Conservation (phyloP, 495 filamentous ascomycete species). For the Daldinia concentrica region DNA sequence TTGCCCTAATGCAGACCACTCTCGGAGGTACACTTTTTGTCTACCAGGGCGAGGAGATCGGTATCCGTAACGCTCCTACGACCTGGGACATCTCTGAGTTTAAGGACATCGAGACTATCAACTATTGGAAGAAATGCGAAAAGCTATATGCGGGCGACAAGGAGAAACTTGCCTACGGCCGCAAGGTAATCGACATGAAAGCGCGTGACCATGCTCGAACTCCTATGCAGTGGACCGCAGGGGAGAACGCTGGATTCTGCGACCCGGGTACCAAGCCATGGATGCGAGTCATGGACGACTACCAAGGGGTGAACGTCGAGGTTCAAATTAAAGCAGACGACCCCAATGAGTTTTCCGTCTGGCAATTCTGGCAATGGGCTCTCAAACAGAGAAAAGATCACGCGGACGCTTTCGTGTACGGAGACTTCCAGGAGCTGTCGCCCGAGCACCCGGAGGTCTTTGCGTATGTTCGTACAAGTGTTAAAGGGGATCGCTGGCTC, state of each 20-base stretch:
- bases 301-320: constrained; percentile 55
- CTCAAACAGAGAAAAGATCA: constrained; percentile 59
- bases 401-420: constrained; percentile 69
- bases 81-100: constrained; percentile 70
- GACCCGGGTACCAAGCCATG: constrained; percentile 51
- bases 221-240: constrained; percentile 69
- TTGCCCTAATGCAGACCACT: constrained; percentile 64
- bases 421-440: constrained; percentile 57
- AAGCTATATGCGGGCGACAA: constrained; percentile 36
- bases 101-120: constrained; percentile 70
- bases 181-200: constrained; percentile 55
- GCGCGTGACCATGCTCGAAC: constrained; percentile 69
- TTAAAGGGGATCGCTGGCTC: constrained; percentile 41
- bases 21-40: constrained; percentile 70
- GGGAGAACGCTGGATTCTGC: constrained; percentile 62
- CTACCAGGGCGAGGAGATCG: constrained; percentile 77
- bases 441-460: constrained; percentile 43
- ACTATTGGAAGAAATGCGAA: constrained; percentile 63
- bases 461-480: constrained; percentile 43
- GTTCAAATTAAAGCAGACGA: constrained; percentile 43
- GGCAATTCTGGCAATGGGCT: constrained; percentile 58
- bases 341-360: constrained; percentile 48
- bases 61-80: constrained; percentile 67
- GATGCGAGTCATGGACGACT: constrained; percentile 63
- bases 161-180: constrained; percentile 50